Percentiles rank a stretch among this genome's conserved stretches.
phyloP scores from a whole-genome alignment of 2,329 filamentous ascomycete species.

The Clonostachys rhizophaga region DNA sequence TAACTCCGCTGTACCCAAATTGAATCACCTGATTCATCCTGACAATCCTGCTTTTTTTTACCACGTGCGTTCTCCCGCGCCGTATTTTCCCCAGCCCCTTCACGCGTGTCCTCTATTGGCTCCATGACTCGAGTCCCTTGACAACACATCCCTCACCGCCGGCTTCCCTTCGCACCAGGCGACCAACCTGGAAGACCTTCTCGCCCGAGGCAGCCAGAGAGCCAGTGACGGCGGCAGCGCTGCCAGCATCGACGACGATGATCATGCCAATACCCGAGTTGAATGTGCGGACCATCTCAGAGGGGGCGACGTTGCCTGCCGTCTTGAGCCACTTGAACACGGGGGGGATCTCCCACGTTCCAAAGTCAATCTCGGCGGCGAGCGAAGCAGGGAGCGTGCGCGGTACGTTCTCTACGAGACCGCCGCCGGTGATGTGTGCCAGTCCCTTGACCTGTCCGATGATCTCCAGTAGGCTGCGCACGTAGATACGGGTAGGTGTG shows the following conservation, averaged over 20 bases:
- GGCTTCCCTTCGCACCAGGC: conserved; percentile 53
- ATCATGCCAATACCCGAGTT: conserved; percentile 97
- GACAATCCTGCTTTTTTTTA: too few relatives aligned
- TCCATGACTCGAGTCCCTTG: conserved; percentile 25
- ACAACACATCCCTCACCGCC: conserved; percentile 24
- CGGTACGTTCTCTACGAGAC: conserved; percentile 88
- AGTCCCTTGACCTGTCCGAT: conserved; percentile 77
- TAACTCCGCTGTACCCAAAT: too few relatives aligned
- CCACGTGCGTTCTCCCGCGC: too few relatives aligned
- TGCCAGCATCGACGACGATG: conserved; percentile 65
- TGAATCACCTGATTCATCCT: too few relatives aligned
- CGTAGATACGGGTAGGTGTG: conserved; percentile 91
- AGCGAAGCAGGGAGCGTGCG: conserved; percentile 81
- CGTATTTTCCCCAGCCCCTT: too few relatives aligned
- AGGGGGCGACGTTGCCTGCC: conserved; percentile 62
- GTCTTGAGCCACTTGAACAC: conserved; percentile 86
- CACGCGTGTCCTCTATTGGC: too few relatives aligned
- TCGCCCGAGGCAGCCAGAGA: conserved; percentile 66
- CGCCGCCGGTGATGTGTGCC: conserved; percentile 95
- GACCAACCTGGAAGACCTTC: conserved; percentile 72
- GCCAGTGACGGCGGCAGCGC: conserved; percentile 55
- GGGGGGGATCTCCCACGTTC: conserved; percentile 67
- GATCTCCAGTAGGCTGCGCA: conserved; percentile 71
- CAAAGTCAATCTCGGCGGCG: conserved; percentile 75
- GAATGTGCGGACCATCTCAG: conserved; percentile 89